phyloP scores from a whole-genome alignment of 768 basidiomycete genomes.

The Suillus americanus region DNA sequence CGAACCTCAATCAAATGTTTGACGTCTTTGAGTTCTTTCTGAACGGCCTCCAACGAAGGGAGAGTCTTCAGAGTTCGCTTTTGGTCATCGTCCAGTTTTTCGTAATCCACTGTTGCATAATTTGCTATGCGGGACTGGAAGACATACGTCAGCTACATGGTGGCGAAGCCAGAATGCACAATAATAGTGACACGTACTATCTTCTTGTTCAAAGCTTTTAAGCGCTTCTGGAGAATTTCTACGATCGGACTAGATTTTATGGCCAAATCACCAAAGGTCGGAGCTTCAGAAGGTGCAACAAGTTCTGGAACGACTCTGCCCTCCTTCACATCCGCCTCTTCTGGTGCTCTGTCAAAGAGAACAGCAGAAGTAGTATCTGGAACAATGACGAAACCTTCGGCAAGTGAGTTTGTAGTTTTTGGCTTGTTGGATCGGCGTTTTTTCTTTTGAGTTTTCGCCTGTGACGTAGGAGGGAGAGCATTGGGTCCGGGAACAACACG shows the following conservation, averaged over 20 bases:
- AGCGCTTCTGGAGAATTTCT: constrained; percentile 76
- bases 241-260: constrained; percentile 67
- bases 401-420: constrained; percentile 47
- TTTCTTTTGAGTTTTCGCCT: constrained; percentile 56
- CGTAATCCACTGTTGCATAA: constrained; percentile 65
- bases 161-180: background rate
- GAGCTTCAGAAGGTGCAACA: constrained; percentile 39
- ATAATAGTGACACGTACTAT: constrained; percentile 53
- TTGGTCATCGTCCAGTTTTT: constrained; percentile 88
- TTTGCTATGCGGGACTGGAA: constrained; percentile 67
- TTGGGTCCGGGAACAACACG: constrained; percentile 81
- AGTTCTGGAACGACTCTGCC: constrained; percentile 46
- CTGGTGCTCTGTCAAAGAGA: constrained; percentile 50
- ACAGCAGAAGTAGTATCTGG: constrained; percentile 47
- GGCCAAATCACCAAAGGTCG: constrained; percentile 42
- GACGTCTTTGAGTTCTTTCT: constrained; percentile 82
- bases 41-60: constrained; percentile 71
- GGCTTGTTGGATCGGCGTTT: constrained; percentile 61
- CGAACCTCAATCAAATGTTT: constrained; percentile 82
- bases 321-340: constrained; percentile 46
- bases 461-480: constrained; percentile 57
- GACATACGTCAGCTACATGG: constrained; percentile 1
- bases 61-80: constrained; percentile 70
- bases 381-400: constrained; percentile 35
- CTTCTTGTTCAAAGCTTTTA: constrained; percentile 80